Percentiles rank a stretch among this genome's conserved stretches.
Evolutionary conservation across 805 yeast genomes (phyloP).

Genomic region (Monosporozyma siamensis): DNA sequence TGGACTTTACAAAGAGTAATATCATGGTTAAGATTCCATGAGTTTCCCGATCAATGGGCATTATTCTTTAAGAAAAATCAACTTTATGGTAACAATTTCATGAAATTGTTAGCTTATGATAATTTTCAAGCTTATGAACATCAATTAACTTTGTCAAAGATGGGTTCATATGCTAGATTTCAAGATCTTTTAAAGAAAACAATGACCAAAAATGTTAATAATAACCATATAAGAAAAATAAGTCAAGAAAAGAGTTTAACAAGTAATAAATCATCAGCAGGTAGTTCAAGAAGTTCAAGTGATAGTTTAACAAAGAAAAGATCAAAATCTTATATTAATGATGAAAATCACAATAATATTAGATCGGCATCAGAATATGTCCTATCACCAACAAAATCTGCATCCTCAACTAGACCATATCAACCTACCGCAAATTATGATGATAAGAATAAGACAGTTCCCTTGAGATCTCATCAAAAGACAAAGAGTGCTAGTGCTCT

Average conservation of each 20-base stretch:
- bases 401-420: slow-evolving; percentile 1
- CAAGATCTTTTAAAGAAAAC: slow-evolving; percentile 45
- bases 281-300: slow-evolving; percentile 22
- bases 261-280: neutral
- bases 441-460: neutral
- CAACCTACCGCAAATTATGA: neutral
- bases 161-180: slow-evolving; percentile 47
- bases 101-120: slow-evolving; percentile 60
- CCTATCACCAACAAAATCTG: neutral
- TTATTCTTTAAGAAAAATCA: slow-evolving; percentile 48
- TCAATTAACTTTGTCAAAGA: slow-evolving; percentile 37
- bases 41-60: slow-evolving; percentile 70
- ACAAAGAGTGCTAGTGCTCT: slow-evolving; percentile 23
- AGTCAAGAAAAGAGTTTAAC: slow-evolving; percentile 13
- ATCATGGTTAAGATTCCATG: slow-evolving; percentile 58
- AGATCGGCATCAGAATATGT: slow-evolving; percentile 6
- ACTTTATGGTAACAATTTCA: slow-evolving; percentile 52
- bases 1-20: slow-evolving; percentile 68
- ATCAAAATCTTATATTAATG: slow-evolving; percentile 1
- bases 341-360: neutral
- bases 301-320: slow-evolving; percentile 18
- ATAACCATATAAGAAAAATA: slow-evolving; percentile 17
- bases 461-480: slow-evolving; percentile 4
- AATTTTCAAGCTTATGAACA: slow-evolving; percentile 37
- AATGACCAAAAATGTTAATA: slow-evolving; percentile 26